These are phyloP conservation scores for Acmispon strigosus DNA, from an alignment of 306 rosid species.

Conservation along the genomic window DNA sequence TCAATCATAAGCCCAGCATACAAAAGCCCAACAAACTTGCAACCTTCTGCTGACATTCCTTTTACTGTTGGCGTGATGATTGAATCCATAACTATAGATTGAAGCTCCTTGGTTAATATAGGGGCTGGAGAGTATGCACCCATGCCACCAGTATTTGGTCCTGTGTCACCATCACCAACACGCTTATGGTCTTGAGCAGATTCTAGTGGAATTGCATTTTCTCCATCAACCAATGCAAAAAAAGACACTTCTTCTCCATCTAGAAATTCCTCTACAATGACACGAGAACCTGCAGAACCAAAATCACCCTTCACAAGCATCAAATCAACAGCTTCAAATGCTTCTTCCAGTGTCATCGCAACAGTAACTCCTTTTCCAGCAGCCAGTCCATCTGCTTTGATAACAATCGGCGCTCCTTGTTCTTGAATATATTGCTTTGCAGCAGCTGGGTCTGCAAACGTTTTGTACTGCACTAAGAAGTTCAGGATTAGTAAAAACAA, in stretches of 20 bases:
- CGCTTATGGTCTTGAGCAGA: conserved; percentile 98
- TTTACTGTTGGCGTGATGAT: conserved; percentile 86
- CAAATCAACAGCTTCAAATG: conserved; percentile 85
- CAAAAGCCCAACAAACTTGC: conserved; percentile 89
- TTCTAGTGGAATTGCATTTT: conserved; percentile 86
- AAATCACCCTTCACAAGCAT: conserved; percentile 84
- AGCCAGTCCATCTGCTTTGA: conserved; percentile 95
- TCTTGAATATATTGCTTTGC: conserved; percentile 81
- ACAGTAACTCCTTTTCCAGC: conserved; percentile 96
- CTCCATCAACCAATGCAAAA: conserved; percentile 92
- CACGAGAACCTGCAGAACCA: conserved; percentile 84
- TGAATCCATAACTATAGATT: conserved; percentile 69
- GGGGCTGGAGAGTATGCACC: conserved; percentile 99
- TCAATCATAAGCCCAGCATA: conserved; percentile 97
- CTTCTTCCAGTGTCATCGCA: conserved; percentile 71
- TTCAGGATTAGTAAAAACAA: conserved; percentile 7
- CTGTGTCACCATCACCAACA: conserved; percentile 91
- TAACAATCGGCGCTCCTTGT: conserved; percentile 82
- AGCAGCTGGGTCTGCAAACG: conserved; percentile 64
- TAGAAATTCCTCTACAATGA: conserved; percentile 79
- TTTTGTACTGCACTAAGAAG: conserved; percentile 63
- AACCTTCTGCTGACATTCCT: conserved; percentile 89
- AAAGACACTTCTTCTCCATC: conserved; percentile 98
- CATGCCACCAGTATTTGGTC: conserved; percentile 99
- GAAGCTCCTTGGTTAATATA: conserved; percentile 71